Conservation (phyloP, 768 basidiomycete species). For the Tricholoma hemisulphureum region DNA sequence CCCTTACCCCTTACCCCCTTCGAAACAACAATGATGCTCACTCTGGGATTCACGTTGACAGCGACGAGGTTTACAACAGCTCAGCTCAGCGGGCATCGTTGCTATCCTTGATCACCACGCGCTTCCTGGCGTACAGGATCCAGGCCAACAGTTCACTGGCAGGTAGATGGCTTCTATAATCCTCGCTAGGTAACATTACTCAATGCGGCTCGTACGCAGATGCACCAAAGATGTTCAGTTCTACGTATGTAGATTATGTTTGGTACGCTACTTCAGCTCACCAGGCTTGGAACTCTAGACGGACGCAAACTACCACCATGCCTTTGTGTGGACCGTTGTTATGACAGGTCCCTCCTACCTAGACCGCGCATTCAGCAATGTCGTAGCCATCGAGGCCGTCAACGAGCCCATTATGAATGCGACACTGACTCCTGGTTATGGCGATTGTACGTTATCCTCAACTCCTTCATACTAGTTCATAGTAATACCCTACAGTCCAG, state of each 20-base stretch:
- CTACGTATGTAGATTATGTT: slow-evolving; percentile 47
- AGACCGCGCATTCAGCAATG: slow-evolving; percentile 61
- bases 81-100: slow-evolving; percentile 60
- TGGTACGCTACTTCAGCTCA: background rate
- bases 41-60: slow-evolving; percentile 24
- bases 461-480: background rate
- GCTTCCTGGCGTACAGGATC: slow-evolving; percentile 64
- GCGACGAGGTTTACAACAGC: slow-evolving; percentile 61
- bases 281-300: slow-evolving; percentile 43
- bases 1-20: background rate
- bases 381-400: slow-evolving; percentile 73
- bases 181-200: background rate
- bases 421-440: slow-evolving; percentile 61
- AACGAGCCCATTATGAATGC: slow-evolving; percentile 82
- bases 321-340: slow-evolving; percentile 77
- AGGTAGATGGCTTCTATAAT: slow-evolving; percentile 37
- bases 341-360: slow-evolving; percentile 74
- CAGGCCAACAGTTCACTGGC: slow-evolving; percentile 68
- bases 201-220: slow-evolving; percentile 30
- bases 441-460: slow-evolving; percentile 50
- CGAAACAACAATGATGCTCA: background rate
- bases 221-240: slow-evolving; percentile 71
- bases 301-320: slow-evolving; percentile 69
- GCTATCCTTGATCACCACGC: slow-evolving; percentile 70
- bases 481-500: slow-evolving; percentile 48